Base-by-base conservation (phyloP, 768 basidiomycete genomes). In the Psilocybe cubensis region DNA sequence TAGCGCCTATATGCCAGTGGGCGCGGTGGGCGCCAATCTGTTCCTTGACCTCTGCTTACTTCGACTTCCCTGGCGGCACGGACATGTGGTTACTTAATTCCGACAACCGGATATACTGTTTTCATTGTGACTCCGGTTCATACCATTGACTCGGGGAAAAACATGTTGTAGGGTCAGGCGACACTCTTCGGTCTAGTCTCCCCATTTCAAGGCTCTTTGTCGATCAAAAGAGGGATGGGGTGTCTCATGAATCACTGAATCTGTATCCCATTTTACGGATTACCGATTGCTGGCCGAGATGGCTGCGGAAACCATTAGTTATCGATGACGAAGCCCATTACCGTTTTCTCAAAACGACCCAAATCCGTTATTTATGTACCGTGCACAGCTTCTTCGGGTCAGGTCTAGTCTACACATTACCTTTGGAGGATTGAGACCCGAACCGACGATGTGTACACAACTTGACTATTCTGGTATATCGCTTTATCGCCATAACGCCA, bases 121-220 rank as follows among this genome's bases (percentile, higher is more conserved):
- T 38, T n/a, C 12, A 38, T 4, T 17, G 35, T 38, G n/a, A 38
- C 35, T 46, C 44, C 44, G 23, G 44, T 25, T 24, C 21, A 50
- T 48, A 14, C 40, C 31, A 21, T 17, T 55, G 55, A 48, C 59
- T 60, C 59, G 59, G 59, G 59, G 55, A 60, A 56, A 14, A 55
- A 28, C 52, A 48, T 51, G 46, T 21, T 46, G 31, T 18, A 42
- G 25, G 53, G 48, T 60, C 33, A 52, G 43, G 40, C 40, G 54
- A 41, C 49, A 21, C 8, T 23, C 23, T 24, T 5, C 14, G n/a
- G 28, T 17, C 14, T 28, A n/a, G 21, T 14, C 46, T 23, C 46
- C 31, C 12, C 35, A n/a, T 4, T 48, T 46, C 28, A n/a, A n/a
- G n/a, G n/a, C 42, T 21, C n/a, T 9, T 27, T 25, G 14, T 11